Percentiles rank a stretch among this genome's conserved stretches.
Conservation (phyloP, 1,284 basidiomycete species). For the Sanghuangporus sanghuang region DNA sequence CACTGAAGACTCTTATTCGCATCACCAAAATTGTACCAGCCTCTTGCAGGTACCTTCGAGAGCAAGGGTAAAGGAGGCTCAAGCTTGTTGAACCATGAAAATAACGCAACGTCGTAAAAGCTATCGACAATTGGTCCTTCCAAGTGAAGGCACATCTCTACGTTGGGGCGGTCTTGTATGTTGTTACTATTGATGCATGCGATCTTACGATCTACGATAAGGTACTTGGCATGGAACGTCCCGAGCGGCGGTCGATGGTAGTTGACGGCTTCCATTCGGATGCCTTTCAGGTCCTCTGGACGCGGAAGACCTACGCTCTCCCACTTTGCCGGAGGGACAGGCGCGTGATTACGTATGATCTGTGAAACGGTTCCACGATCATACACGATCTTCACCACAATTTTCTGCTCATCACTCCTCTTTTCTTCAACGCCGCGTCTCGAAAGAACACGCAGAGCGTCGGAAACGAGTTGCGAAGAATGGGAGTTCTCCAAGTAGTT, state of each 20-base stretch:
- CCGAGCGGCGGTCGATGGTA: slow-evolving; percentile 53
- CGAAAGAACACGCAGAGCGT: slow-evolving; percentile 52
- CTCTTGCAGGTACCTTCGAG: slow-evolving; percentile 20
- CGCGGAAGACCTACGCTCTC: slow-evolving; percentile 51
- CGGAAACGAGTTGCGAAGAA: slow-evolving; percentile 45
- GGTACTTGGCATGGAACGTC: slow-evolving; percentile 77
- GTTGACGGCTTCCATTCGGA: slow-evolving; percentile 59
- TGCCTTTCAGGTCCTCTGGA: slow-evolving; percentile 52
- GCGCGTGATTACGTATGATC: slow-evolving; percentile 49
- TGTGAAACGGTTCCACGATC: slow-evolving; percentile 62
- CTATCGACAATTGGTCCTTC: slow-evolving; percentile 69
- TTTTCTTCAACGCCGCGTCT: slow-evolving; percentile 36
- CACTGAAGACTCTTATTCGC: slow-evolving; percentile 39
- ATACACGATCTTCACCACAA: slow-evolving; percentile 63
- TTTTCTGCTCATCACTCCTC: slow-evolving; percentile 34
- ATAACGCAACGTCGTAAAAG: slow-evolving; percentile 70
- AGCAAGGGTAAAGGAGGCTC: slow-evolving; percentile 53
- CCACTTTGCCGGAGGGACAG: slow-evolving; percentile 46
- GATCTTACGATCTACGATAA: slow-evolving; percentile 70
- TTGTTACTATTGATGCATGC: slow-evolving; percentile 74
- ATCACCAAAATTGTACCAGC: slow-evolving; percentile 43
- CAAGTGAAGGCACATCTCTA: slow-evolving; percentile 64
- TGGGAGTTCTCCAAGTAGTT: slow-evolving; percentile 48
- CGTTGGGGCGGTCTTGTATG: slow-evolving; percentile 63
- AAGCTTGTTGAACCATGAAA: slow-evolving; percentile 58